Evolutionary conservation across 2,329 filamentous ascomycete species (phyloP).

Genomic region (Gnomoniopsis smithogilvyi): DNA sequence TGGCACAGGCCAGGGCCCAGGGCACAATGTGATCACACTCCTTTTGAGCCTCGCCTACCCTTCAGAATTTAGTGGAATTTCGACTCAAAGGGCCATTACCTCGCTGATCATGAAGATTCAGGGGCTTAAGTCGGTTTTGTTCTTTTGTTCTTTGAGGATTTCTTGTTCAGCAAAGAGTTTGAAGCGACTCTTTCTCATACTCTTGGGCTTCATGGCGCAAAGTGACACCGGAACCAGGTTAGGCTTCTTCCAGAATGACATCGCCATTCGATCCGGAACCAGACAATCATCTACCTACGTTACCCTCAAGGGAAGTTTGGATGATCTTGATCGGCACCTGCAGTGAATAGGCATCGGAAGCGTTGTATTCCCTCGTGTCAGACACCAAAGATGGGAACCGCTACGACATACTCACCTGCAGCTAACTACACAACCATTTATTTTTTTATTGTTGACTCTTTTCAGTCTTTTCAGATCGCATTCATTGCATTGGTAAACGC

Average conservation of each 20-base stretch:
- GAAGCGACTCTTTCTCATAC: neutral
- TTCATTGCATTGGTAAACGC: too few relatives aligned
- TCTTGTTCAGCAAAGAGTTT: neutral
- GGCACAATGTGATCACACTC: too few relatives aligned
- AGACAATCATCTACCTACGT: neutral
- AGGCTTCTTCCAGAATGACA: too few relatives aligned
- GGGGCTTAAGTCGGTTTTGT: too few relatives aligned
- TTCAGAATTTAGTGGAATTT: neutral
- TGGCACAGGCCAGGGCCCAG: constrained; percentile 6
- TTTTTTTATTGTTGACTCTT: too few relatives aligned
- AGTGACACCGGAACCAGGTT: too few relatives aligned
- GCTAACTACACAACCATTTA: too few relatives aligned
- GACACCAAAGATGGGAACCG: neutral
- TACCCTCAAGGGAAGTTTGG: neutral
- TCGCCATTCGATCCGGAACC: too few relatives aligned
- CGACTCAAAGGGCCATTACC: neutral
- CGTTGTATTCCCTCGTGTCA: neutral
- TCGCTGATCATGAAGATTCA: neutral
- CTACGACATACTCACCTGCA: neutral
- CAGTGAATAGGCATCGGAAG: neutral
- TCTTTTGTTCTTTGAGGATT: neutral
- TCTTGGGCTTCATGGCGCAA: too few relatives aligned
- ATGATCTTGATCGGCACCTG: too few relatives aligned
- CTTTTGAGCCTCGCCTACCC: neutral
- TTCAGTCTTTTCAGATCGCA: too few relatives aligned